Evolutionary conservation across 176 grass and related monocot species (phyloP).

Genomic region (Ananas comosus): DNA sequence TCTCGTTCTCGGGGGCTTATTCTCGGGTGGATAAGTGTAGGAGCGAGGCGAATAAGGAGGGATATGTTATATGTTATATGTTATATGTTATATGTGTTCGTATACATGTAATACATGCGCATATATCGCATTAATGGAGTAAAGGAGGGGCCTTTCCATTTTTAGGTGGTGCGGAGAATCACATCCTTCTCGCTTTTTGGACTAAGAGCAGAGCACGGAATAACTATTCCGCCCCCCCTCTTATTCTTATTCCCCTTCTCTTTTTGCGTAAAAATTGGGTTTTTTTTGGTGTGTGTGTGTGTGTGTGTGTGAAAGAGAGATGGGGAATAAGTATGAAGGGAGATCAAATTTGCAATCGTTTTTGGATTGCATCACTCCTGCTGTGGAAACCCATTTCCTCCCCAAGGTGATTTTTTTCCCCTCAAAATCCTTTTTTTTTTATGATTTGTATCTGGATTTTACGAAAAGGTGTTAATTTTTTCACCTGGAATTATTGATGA

Average conservation of each 20-base stretch:
- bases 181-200: neutral
- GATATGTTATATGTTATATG: neutral
- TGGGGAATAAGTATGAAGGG: constrained; percentile 29
- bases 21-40: neutral
- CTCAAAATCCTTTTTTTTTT: neutral
- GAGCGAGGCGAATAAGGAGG: neutral
- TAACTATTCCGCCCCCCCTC: neutral
- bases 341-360: constrained; percentile 67
- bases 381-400: constrained; percentile 48
- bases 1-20: neutral
- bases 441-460: neutral
- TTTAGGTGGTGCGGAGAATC: neutral
- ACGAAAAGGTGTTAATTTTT: neutral
- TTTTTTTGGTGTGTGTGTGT: neutral
- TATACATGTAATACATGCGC: neutral
- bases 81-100: neutral
- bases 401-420: constrained; percentile 35
- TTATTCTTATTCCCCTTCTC: neutral
- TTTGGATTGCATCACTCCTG: constrained; percentile 66
- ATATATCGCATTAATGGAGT: constrained; percentile 1
- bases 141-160: neutral
- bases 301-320: neutral
- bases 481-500: neutral
- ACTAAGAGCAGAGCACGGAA: neutral
- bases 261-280: neutral